These are phyloP conservation scores for Posidonia australis DNA, from an alignment of 106 monocot species.

Conservation along the genomic window DNA sequence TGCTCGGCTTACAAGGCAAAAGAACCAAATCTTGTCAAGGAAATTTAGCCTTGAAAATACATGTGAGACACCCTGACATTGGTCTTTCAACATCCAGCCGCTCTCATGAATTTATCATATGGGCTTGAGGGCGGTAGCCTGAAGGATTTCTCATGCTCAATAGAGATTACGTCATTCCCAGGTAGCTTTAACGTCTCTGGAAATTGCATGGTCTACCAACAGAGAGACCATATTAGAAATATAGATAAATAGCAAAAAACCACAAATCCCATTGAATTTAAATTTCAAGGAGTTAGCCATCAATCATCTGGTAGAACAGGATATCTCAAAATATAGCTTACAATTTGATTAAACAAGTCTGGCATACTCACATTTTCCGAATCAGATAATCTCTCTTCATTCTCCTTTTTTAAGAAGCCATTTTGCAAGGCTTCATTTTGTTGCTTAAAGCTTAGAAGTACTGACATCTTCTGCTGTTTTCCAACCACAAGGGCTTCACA, in stretches of 20 bases:
- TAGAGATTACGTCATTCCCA: slow-evolving; percentile 14
- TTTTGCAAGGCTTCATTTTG: slow-evolving; percentile 17
- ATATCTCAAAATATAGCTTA: not conserved
- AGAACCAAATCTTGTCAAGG: not conserved
- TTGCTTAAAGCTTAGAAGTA: slow-evolving; percentile 67
- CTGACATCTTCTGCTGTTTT: slow-evolving; percentile 95
- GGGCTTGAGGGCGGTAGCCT: slow-evolving; percentile 90
- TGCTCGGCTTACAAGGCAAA: not conserved
- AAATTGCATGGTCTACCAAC: slow-evolving; percentile 7
- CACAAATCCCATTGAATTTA: too few species aligned
- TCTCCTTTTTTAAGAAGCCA: slow-evolving; percentile 2
- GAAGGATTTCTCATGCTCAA: slow-evolving; percentile 55
- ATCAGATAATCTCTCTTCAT: not conserved
- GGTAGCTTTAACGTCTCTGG: slow-evolving; percentile 9
- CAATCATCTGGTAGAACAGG: too few species aligned
- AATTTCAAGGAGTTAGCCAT: too few species aligned
- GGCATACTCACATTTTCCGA: slow-evolving; percentile 2
- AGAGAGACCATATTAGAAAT: not conserved
- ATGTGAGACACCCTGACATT: not conserved
- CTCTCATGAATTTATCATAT: slow-evolving; percentile 92
- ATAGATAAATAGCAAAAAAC: not conserved
- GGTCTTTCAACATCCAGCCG: slow-evolving; percentile 43
- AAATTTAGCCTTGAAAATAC: not conserved
- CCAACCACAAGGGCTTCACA: slow-evolving; percentile 86
- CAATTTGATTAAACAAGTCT: not conserved